Base-by-base conservation (phyloP, 805 yeast genomes). In the Candida multigemmis region DNA sequence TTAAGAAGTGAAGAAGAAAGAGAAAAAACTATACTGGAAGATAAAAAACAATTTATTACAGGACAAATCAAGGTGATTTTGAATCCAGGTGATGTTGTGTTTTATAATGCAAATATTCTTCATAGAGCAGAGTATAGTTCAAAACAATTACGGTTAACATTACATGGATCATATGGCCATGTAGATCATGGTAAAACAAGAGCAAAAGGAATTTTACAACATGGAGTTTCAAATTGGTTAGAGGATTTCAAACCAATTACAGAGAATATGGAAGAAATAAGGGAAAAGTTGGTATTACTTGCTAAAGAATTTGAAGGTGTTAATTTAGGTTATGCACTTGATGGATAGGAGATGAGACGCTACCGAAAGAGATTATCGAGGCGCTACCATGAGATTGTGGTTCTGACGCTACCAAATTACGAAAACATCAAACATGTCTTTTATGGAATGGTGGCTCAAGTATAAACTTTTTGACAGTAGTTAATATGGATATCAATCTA, bases 121-220 rank as follows among this genome's bases (percentile, higher is more conserved):
- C 74, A 68, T 43, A 44, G 74, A 10, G 74, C 63, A 0, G 43
- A 51, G 19, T 68, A 68, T 36, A 46, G 50, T 6, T 44, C 66
- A 17, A 42, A 47, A 16, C 42, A 48, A 18, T 52, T 48, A 28
- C 46, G 74, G 26, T 48, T 65, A 28, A 68, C 73, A 0, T 41
- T 68, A 14, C 74, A 68, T 40, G 74, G 73, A 0, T 60, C 70
- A 3, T 65, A 66, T 34, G 74, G 74, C 4, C 65, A 63, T 34
- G 49, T 33, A 13, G 48, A 53, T 19, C 43, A 44, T 28, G 73
- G 72, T 5, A 46, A 48, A 28, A 37, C 50, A 9, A 48, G 74
- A 31, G 72, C 74, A 3, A 56, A 53, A 34, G 67, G 71, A n/a
- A 56, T 68, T n/a, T 54, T 68, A 25, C 74, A 68, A 41, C 72